Evolutionary conservation across 2,329 filamentous ascomycete species (phyloP).

Genomic region (Colletotrichum sansevieriae): DNA sequence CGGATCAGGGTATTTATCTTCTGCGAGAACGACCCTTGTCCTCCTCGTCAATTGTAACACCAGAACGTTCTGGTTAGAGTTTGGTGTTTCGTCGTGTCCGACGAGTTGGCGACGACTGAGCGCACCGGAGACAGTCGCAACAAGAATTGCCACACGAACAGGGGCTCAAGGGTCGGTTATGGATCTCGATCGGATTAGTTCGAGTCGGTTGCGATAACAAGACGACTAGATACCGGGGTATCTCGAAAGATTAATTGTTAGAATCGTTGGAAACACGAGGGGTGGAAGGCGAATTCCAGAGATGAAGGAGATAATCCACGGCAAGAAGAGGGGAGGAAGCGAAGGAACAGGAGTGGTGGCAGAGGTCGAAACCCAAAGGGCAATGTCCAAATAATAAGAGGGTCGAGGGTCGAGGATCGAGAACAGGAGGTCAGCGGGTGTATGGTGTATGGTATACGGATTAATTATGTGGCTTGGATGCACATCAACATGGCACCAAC

Average conservation of each 20-base stretch:
- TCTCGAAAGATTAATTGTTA: slow-evolving; percentile 2
- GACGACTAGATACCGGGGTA: background rate
- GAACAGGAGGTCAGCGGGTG: slow-evolving; percentile 21
- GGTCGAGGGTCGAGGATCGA: slow-evolving; percentile 33
- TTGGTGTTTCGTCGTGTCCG: background rate
- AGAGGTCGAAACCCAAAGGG: slow-evolving; percentile 20
- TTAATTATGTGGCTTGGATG: slow-evolving; percentile 41
- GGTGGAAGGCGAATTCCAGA: background rate
- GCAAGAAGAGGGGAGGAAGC: slow-evolving; percentile 4
- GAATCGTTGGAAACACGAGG: background rate
- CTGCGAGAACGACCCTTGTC: background rate
- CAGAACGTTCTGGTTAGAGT: background rate
- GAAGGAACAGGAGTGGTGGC: slow-evolving; percentile 21
- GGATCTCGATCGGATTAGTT: slow-evolving; percentile 10
- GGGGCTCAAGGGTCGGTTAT: slow-evolving; percentile 19
- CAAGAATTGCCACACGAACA: slow-evolving; percentile 26
- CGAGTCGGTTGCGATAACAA: slow-evolving; percentile 6
- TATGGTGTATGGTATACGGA: slow-evolving; percentile 12
- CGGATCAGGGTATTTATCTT: slow-evolving; percentile 9
- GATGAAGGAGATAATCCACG: background rate
- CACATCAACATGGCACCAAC: slow-evolving; percentile 34
- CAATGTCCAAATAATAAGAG: slow-evolving; percentile 37
- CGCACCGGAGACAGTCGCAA: slow-evolving; percentile 19
- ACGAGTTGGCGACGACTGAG: background rate
- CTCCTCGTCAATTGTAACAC: background rate